phyloP scores from a whole-genome alignment of 345 rosid species.

The Eucalyptus sp. region DNA sequence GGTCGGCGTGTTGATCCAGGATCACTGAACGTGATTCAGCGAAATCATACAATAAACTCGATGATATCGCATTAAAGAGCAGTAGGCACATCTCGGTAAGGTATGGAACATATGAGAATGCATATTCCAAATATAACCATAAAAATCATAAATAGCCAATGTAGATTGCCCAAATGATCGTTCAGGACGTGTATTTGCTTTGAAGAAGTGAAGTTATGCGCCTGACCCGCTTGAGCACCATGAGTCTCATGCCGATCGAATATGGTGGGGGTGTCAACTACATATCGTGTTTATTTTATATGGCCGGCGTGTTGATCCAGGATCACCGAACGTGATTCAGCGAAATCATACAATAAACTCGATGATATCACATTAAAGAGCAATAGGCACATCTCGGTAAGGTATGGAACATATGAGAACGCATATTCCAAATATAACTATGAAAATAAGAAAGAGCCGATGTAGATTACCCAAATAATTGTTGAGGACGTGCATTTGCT shows the following conservation, averaged over 20 bases:
- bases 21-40: accelerated
- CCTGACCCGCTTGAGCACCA: too few relatives aligned
- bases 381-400: too few relatives aligned
- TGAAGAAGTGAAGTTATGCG: background rate
- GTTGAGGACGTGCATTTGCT: background rate
- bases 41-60: background rate
- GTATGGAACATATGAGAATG: too few relatives aligned
- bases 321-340: accelerated
- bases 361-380: background rate
- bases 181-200: background rate
- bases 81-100: too few relatives aligned
- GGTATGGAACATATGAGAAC: too few relatives aligned
- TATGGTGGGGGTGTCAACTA: background rate
- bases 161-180: background rate
- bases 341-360: background rate
- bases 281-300: background rate
- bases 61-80: background rate
- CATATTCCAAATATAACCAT: too few relatives aligned
- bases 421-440: too few relatives aligned
- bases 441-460: background rate
- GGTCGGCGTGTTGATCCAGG: background rate
- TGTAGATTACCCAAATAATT: background rate
- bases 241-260: too few relatives aligned
- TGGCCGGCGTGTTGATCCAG: background rate
- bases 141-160: background rate